Percentiles rank a stretch among this genome's conserved stretches.
These are phyloP conservation scores for Paxillus ammoniavirescens DNA, from an alignment of 768 basidiomycete species.

Conservation along the genomic window DNA sequence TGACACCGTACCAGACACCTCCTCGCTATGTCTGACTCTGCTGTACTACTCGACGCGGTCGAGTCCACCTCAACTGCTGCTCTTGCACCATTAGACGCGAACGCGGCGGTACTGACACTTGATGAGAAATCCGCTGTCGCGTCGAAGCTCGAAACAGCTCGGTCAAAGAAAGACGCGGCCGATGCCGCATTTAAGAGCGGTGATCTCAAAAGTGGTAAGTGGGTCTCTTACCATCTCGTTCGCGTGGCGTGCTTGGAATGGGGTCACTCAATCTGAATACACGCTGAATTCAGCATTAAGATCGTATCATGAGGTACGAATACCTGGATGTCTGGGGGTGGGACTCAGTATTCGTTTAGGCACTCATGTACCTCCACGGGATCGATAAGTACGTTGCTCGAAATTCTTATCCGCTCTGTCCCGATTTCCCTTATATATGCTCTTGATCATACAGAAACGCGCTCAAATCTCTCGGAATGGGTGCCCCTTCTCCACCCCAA, in stretches of 20 bases:
- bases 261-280: not conserved
- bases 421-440: constrained; percentile 1
- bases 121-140: constrained; percentile 31
- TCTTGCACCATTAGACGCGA: constrained; percentile 19
- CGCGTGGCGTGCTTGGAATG: not conserved
- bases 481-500: not conserved
- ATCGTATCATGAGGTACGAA: constrained; percentile 69
- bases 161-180: constrained; percentile 62
- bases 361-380: constrained; percentile 71
- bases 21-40: constrained; percentile 16
- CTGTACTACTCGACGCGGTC: not conserved
- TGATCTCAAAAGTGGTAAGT: constrained; percentile 57
- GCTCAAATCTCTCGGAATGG: constrained; percentile 50
- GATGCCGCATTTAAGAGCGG: constrained; percentile 72
- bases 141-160: constrained; percentile 58
- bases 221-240: not conserved
- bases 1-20: not conserved
- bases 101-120: constrained; percentile 12
- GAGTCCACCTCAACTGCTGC: constrained; percentile 3
- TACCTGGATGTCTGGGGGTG: not conserved
- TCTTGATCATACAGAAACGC: constrained; percentile 43
- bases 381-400: constrained; percentile 64
- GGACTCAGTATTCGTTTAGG: constrained; percentile 36
- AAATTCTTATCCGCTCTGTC: not conserved
- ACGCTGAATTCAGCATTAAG: constrained; percentile 49